Percentiles rank a stretch among this genome's conserved stretches.
Evolutionary conservation across 1,284 basidiomycete genomes (phyloP).

Genomic region (Irpex lacteus): DNA sequence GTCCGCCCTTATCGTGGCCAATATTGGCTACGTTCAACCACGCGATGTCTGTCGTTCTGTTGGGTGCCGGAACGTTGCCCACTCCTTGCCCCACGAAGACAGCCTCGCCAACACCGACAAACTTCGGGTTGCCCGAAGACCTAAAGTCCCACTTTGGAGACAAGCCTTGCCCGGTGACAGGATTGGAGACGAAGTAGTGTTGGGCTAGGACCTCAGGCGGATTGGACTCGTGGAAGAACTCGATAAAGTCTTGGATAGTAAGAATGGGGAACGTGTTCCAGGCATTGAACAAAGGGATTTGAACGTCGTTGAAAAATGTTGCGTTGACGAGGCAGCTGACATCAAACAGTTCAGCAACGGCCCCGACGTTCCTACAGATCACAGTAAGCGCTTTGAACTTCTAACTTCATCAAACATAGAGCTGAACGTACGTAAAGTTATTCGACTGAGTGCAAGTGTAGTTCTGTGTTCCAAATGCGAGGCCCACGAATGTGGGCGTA

Average conservation of each 20-base stretch:
- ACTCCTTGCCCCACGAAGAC: slow-evolving; percentile 46
- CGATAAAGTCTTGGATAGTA: slow-evolving; percentile 37
- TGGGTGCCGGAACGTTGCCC: slow-evolving; percentile 43
- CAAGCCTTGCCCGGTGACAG: slow-evolving; percentile 40
- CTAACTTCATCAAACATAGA: background rate
- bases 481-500: slow-evolving; percentile 38
- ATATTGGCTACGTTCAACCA: slow-evolving; percentile 52
- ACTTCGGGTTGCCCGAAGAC: slow-evolving; percentile 27
- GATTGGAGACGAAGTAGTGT: slow-evolving; percentile 55
- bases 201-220: slow-evolving; percentile 41
- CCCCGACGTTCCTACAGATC: slow-evolving; percentile 37
- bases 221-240: slow-evolving; percentile 24
- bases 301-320: slow-evolving; percentile 36
- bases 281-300: slow-evolving; percentile 38
- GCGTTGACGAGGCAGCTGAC: slow-evolving; percentile 48
- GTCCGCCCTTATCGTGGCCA: slow-evolving; percentile 33
- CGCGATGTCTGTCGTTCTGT: slow-evolving; percentile 44
- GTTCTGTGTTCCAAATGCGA: slow-evolving; percentile 41
- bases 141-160: slow-evolving; percentile 60
- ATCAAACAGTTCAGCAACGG: slow-evolving; percentile 58
- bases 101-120: slow-evolving; percentile 40
- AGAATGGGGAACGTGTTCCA: slow-evolving; percentile 33
- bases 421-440: slow-evolving; percentile 32
- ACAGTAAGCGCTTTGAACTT: background rate
- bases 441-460: slow-evolving; percentile 37